Conservation (phyloP, 164 flowering plant species). For the Cinnamomum chago region DNA sequence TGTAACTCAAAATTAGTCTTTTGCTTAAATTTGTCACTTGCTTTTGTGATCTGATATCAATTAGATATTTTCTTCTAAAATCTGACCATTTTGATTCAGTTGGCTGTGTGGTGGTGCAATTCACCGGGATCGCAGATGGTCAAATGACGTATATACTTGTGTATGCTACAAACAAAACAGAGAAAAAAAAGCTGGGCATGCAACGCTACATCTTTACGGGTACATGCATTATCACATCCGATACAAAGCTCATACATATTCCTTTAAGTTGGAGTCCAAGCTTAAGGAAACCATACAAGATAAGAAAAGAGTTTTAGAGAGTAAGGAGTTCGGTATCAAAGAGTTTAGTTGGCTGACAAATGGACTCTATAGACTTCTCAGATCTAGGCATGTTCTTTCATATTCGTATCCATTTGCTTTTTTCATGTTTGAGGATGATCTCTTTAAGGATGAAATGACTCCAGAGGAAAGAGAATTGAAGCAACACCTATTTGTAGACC, state of each 20-base stretch:
- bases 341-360: conserved; percentile 46
- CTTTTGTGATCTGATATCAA: neutral
- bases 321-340: conserved; percentile 23
- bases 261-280: conserved; percentile 35
- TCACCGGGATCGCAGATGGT: conserved; percentile 21
- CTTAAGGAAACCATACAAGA: conserved; percentile 33
- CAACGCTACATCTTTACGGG: conserved; percentile 40
- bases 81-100: conserved; percentile 18
- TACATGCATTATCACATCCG: conserved; percentile 52
- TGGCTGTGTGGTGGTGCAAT: conserved; percentile 65
- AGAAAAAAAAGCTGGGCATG: conserved; percentile 32
- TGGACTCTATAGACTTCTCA: conserved; percentile 47
- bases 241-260: conserved; percentile 54
- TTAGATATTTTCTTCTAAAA: too few relatives aligned
- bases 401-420: conserved; percentile 59
- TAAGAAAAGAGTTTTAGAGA: conserved; percentile 29
- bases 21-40: neutral
- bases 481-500: conserved; percentile 52
- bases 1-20: too few relatives aligned
- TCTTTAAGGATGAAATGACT: conserved; percentile 47
- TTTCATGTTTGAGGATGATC: conserved; percentile 59
- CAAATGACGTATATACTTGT: conserved; percentile 30
- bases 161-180: conserved; percentile 44
- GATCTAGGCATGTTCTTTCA: conserved; percentile 52
- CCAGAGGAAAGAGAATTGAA: conserved; percentile 33